Base-by-base conservation (phyloP, 306 rosid species). In the Mimosa bimucronata region DNA sequence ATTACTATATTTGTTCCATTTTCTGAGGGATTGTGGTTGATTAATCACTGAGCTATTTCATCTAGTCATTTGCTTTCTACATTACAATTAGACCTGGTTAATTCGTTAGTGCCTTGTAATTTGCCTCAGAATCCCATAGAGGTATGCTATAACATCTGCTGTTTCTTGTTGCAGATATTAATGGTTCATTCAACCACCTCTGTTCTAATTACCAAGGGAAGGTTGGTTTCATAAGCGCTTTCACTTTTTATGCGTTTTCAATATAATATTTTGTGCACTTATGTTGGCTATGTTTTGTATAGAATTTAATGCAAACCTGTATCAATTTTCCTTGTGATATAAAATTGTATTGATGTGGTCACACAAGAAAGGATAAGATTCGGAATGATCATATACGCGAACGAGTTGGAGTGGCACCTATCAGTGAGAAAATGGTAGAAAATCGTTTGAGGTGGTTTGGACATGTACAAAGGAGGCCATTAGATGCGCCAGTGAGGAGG, bases 171-270 rank as follows among this genome's bases (percentile, higher is more conserved):
- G 80, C 88, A 94, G 98, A 91, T 83, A 92, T 94, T 76, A 94
- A 92, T 81, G 92, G 84, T 18, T 82, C 92, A 57, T 94, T 94
- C 91, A 92, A 92, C 80, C 90, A 85, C 85, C 89, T 85, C 29
- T 94, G 97, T 74, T 50, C 58, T 75, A 92, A 91, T 87, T 90
- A 91, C 86, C 86, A 84, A 83, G 98, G 98, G 76, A 94, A 94
- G 95, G 98, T 94, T 75, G 72, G 89, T 85, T 66, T 23, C 67
- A 69, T 75, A 65, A 26, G 52, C 82, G 58, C 37, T 79, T 72
- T 23, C 74, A 53, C 80, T 87, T 68, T 73, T 62, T 31, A 46
- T 80, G 21, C 42, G 48, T 79, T 42, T 65, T 53, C 23, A 46
- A 6, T 60, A 9, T 9, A 16, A 23, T 9, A 48, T 79, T 72